These are phyloP conservation scores for Russula griseocarnosa DNA, from an alignment of 768 basidiomycete genomes.

Conservation along the genomic window DNA sequence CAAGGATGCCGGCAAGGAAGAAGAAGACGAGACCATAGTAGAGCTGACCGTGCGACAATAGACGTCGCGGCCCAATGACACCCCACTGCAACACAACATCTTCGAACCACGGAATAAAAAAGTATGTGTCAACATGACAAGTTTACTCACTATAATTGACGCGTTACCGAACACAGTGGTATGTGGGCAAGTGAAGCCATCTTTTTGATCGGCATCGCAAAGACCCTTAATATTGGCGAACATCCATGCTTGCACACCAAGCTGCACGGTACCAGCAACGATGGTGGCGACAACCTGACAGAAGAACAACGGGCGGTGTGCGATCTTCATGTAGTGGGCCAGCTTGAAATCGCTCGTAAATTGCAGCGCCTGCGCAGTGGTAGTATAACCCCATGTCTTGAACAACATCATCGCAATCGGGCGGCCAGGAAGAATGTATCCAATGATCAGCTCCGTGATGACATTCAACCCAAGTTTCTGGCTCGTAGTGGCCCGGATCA, in stretches of 20 bases:
- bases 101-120: not conserved
- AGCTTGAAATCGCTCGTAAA: slow-evolving; percentile 79
- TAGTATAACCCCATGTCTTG: slow-evolving; percentile 78
- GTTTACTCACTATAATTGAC: slow-evolving; percentile 65
- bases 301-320: slow-evolving; percentile 61
- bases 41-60: too few species aligned
- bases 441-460: slow-evolving; percentile 76
- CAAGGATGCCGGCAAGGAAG: too few species aligned
- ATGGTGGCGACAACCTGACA: too few species aligned
- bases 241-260: too few species aligned
- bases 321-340: slow-evolving; percentile 67
- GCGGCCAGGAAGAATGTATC: slow-evolving; percentile 72
- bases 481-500: slow-evolving; percentile 70
- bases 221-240: slow-evolving; percentile 60
- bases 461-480: slow-evolving; percentile 71
- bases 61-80: too few species aligned
- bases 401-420: slow-evolving; percentile 84
- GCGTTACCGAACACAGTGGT: slow-evolving; percentile 77
- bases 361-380: slow-evolving; percentile 68
- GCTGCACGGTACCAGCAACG: too few species aligned
- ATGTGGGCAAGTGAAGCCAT: slow-evolving; percentile 65
- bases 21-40: too few species aligned
- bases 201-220: slow-evolving; percentile 49
- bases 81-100: too few species aligned
- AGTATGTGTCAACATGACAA: too few species aligned